phyloP scores from a whole-genome alignment of 768 basidiomycete genomes.

The Gloeopeniophorella convolvens region DNA sequence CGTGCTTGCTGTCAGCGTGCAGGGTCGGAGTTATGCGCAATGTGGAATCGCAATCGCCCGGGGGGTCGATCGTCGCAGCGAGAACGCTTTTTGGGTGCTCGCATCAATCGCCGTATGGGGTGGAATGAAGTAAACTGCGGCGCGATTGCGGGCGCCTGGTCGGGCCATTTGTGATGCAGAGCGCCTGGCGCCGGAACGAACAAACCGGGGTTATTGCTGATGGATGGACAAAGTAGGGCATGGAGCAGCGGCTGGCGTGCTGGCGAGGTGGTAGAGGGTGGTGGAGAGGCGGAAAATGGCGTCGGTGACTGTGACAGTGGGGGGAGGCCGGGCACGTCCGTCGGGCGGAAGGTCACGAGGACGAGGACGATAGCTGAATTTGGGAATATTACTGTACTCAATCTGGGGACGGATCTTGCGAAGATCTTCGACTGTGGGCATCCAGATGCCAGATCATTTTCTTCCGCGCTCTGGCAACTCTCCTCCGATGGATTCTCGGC shows the following conservation, averaged over 20 bases:
- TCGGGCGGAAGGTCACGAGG: neutral
- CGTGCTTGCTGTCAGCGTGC: too few relatives aligned
- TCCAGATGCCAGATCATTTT: constrained; percentile 9
- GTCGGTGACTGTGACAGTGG: neutral
- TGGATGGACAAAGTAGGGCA: too few relatives aligned
- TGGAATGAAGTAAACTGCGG: constrained; percentile 9
- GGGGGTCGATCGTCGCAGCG: constrained; percentile 8
- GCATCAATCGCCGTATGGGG: neutral
- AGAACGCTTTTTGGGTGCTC: neutral
- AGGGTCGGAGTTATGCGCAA: too few relatives aligned
- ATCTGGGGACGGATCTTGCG: constrained; percentile 4
- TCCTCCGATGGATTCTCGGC: too few relatives aligned
- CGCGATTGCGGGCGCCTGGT: constrained; percentile 9
- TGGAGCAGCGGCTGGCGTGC: too few relatives aligned
- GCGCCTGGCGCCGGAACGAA: neutral
- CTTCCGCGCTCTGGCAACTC: neutral
- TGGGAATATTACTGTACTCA: constrained; percentile 11
- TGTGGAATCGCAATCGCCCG: neutral
- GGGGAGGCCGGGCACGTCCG: neutral
- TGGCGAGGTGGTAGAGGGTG: too few relatives aligned
- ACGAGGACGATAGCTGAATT: neutral
- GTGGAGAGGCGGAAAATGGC: too few relatives aligned
- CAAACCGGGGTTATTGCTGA: too few relatives aligned
- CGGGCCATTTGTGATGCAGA: neutral
- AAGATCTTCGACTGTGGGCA: constrained; percentile 16